Conservation (phyloP, 352 stramenopile genomes). For the Globisporangium viniferum region DNA sequence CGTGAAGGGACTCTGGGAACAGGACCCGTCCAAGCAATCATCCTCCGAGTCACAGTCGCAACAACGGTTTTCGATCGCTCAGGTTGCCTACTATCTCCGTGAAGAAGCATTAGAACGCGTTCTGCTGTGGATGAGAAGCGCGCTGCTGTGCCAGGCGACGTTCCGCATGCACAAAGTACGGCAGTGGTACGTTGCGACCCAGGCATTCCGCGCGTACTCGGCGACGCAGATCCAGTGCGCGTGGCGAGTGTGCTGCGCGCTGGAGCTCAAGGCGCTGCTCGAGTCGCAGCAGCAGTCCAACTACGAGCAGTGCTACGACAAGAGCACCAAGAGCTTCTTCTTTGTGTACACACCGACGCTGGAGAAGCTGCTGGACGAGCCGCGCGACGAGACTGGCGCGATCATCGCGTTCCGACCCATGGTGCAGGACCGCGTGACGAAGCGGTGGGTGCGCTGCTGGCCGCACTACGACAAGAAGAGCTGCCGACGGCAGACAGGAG, state of each 20-base stretch:
- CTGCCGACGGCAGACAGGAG: background rate
- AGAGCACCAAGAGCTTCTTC: constrained; percentile 49
- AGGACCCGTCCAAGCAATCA: constrained; percentile 21
- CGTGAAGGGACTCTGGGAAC: constrained; percentile 67
- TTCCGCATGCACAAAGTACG: constrained; percentile 60
- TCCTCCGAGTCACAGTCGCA: background rate
- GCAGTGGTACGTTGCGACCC: constrained; percentile 46
- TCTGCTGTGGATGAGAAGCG: constrained; percentile 47
- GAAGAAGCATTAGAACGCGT: constrained; percentile 54
- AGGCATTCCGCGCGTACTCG: constrained; percentile 28
- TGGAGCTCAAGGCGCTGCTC: constrained; percentile 35
- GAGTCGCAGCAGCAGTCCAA: constrained; percentile 58
- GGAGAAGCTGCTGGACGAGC: constrained; percentile 60
- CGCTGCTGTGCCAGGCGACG: constrained; percentile 42
- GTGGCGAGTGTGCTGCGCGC: constrained; percentile 40
- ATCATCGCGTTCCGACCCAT: constrained; percentile 64
- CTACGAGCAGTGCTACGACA: constrained; percentile 70
- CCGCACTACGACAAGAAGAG: constrained; percentile 34
- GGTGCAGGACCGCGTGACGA: constrained; percentile 67
- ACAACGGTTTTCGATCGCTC: constrained; percentile 41
- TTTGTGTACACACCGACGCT: constrained; percentile 66
- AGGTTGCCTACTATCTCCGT: constrained; percentile 70
- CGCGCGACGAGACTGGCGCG: constrained; percentile 43
- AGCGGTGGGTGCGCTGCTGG: constrained; percentile 71
- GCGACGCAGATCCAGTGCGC: constrained; percentile 56